A percentile compares a stretch with the other conserved stretches of the same genome.
These are phyloP conservation scores for Sporothrix euskadiensis DNA, from an alignment of 2,329 filamentous ascomycete species.

Conservation along the genomic window DNA sequence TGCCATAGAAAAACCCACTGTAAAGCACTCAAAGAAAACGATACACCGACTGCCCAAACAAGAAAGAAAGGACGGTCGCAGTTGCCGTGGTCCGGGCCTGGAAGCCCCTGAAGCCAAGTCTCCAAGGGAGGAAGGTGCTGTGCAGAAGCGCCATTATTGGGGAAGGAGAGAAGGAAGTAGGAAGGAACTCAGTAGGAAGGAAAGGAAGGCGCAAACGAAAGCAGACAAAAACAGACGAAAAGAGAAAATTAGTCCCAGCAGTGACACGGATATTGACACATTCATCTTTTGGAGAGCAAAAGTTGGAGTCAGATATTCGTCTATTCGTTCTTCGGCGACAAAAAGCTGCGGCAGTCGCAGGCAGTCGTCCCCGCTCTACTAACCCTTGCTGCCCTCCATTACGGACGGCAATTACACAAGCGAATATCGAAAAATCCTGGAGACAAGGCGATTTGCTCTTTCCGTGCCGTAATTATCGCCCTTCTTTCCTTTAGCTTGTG, in stretches of 20 bases:
- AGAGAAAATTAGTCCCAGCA: constrained; percentile 22
- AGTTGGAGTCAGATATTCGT: not conserved
- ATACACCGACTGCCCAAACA: not conserved
- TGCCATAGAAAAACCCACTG: not conserved
- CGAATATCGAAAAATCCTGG: not conserved
- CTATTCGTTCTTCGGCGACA: not conserved
- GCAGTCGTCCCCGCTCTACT: not conserved
- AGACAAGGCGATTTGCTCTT: not conserved
- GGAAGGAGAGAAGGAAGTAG: not conserved
- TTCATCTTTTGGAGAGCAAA: not conserved
- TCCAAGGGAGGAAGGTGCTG: constrained; percentile 16
- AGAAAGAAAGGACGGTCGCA: not conserved
- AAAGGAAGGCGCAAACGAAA: not conserved
- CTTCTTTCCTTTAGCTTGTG: not conserved
- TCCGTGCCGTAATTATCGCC: not conserved
- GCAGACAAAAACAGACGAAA: not conserved
- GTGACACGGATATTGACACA: constrained; percentile 20
- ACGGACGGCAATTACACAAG: constrained; percentile 12
- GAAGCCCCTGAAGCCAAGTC: not conserved
- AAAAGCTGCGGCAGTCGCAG: not conserved
- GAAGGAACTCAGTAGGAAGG: not conserved
- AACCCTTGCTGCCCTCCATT: not conserved
- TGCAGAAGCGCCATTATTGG: not conserved
- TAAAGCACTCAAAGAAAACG: not conserved
- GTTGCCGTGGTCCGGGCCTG: not conserved